A percentile compares a stretch with the other conserved stretches of the same genome.
Conservation (phyloP, 2,329 filamentous ascomycete species). For the Hymenoscyphus linearis region DNA sequence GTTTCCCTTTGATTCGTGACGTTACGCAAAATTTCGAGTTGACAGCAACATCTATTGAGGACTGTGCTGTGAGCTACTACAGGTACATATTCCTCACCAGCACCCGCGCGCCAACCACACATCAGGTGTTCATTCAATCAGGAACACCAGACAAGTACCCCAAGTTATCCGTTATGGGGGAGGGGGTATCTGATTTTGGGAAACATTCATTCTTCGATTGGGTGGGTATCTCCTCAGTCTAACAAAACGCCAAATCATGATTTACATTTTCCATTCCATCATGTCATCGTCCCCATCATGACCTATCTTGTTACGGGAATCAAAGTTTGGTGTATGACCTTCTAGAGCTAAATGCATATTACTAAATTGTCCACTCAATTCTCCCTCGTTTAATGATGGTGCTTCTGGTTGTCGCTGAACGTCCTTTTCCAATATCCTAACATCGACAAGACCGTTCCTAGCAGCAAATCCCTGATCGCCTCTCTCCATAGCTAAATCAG, state of each 20-base stretch:
- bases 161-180: background rate
- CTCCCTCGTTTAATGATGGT: conserved; percentile 35
- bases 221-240: background rate
- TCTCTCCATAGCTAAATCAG: conserved; percentile 47
- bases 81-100: background rate
- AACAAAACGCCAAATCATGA: conserved; percentile 6
- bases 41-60: background rate
- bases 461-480: conserved; percentile 31
- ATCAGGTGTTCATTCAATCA: background rate
- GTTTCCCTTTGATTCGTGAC: conserved; percentile 13
- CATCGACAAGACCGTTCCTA: conserved; percentile 35
- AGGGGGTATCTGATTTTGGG: too few species aligned
- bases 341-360: conserved; percentile 30
- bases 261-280: conserved; percentile 27
- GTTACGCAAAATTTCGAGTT: background rate
- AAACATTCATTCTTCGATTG: background rate
- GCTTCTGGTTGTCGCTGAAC: conserved; percentile 36
- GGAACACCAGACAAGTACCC: background rate
- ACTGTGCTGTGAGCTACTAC: background rate
- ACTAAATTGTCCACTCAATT: conserved; percentile 28
- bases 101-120: background rate
- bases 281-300: conserved; percentile 19
- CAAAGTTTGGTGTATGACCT: conserved; percentile 29
- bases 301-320: conserved; percentile 15
- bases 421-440: conserved; percentile 49